Evolutionary conservation across 1,139 yeast species (phyloP).

Genomic region (Hemisphaericaspora lyxosophila): DNA sequence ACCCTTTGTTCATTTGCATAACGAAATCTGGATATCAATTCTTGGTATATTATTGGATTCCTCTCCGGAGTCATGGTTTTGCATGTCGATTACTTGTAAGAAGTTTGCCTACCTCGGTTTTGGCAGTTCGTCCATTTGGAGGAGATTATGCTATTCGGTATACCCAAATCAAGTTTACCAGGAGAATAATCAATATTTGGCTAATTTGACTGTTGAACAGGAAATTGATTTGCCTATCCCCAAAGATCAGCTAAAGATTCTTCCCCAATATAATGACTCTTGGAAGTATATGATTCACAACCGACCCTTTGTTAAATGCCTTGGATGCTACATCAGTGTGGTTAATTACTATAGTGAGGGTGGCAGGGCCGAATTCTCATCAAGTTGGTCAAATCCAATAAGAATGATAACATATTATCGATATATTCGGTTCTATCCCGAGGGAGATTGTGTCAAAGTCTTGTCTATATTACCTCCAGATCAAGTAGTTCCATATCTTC

Average conservation of each 20-base stretch:
- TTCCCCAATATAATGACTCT: slow-evolving; percentile 48
- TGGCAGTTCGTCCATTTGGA: slow-evolving; percentile 55
- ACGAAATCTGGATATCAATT: slow-evolving; percentile 61
- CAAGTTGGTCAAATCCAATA: slow-evolving; percentile 74
- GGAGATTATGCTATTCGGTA: slow-evolving; percentile 51
- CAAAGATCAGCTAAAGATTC: slow-evolving; percentile 39
- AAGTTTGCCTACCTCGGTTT: slow-evolving; percentile 64
- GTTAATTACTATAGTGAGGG: slow-evolving; percentile 85
- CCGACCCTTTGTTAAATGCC: slow-evolving; percentile 70
- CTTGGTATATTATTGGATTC: slow-evolving; percentile 50
- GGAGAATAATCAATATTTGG: slow-evolving; percentile 27
- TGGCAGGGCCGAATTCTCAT: slow-evolving; percentile 60
- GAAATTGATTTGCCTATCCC: slow-evolving; percentile 39
- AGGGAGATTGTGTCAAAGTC: slow-evolving; percentile 70
- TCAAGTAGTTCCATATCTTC: slow-evolving; percentile 56
- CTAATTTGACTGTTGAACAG: slow-evolving; percentile 2
- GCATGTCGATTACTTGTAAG: slow-evolving; percentile 61
- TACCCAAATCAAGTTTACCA: slow-evolving; percentile 60
- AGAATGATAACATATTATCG: slow-evolving; percentile 86
- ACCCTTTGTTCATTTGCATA: slow-evolving; percentile 57
- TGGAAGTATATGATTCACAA: slow-evolving; percentile 52
- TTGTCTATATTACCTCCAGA: slow-evolving; percentile 68
- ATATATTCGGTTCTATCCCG: slow-evolving; percentile 75
- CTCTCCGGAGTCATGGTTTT: slow-evolving; percentile 68
- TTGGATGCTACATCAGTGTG: slow-evolving; percentile 83